These are phyloP conservation scores for Hirschfeldia incana DNA, from an alignment of 345 rosid species.

Conservation along the genomic window DNA sequence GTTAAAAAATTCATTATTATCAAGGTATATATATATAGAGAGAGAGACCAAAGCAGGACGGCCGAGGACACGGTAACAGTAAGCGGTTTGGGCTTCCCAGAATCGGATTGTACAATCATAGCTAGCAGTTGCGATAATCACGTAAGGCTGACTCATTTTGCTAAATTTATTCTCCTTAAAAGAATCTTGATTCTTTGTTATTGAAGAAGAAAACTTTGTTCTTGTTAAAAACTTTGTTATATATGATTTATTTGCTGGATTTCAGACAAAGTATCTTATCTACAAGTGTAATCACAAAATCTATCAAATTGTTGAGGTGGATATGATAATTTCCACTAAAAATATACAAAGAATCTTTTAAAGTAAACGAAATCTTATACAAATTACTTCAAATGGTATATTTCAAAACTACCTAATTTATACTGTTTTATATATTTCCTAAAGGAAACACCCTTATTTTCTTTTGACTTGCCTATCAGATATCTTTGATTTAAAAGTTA, in stretches of 20 bases:
- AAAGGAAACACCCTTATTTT: not conserved
- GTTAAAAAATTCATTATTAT: not conserved
- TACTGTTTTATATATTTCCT: not conserved
- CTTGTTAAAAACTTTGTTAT: not conserved
- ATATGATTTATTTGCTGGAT: not conserved
- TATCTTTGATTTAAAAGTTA: not conserved
- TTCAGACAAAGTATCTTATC: slow-evolving; percentile 4
- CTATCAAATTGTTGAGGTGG: not conserved
- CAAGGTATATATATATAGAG: not conserved
- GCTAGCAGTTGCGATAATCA: slow-evolving; percentile 90
- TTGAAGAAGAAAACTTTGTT: not conserved
- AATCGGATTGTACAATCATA: slow-evolving; percentile 86
- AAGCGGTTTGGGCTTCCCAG: slow-evolving; percentile 89
- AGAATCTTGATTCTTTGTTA: not conserved
- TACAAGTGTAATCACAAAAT: not conserved
- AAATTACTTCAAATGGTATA: not conserved
- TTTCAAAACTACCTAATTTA: not conserved
- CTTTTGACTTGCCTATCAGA: not conserved
- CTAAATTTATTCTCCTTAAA: not conserved
- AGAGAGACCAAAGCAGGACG: slow-evolving; percentile 46
- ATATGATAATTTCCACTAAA: not conserved
- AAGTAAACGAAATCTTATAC: not conserved
- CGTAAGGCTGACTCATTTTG: slow-evolving; percentile 42
- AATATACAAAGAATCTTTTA: not conserved
- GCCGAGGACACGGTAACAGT: slow-evolving; percentile 82